Evolutionary conservation across 371 early-diverging fungal species (phyloP), one percentile per base, ranked within the genome.

Genomic region (Coemansia sp.): DNA sequence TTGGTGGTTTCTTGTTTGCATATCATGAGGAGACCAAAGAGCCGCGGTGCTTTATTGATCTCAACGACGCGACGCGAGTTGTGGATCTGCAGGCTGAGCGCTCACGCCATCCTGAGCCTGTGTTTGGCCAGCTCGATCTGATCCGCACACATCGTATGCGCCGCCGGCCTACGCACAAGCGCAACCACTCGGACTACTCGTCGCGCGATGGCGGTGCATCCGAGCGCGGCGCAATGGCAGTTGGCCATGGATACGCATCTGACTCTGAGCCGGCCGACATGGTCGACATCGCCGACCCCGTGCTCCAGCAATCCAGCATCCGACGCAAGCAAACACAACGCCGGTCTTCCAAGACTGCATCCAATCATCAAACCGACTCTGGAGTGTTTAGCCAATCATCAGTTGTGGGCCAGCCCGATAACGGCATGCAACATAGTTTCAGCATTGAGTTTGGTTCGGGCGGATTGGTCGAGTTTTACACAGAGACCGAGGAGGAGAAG

Each of bases 1-100:
- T 80, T 18, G 82, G 82, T 57, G 79, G 82, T 1, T 82, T 80
- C 58, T 61, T 82, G 55, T 68, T 82, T 53, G 82, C 82, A 0
- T 82, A 79, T 69, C 79, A 82, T 18, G 78, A 75, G 65, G 77
- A 74, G 44, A 64, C 72, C 33, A 61, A 63, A 23, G 70, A 68
- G 58, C 73, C 81, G 33, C 62, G 77, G 7, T 71, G 77, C 61
- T 72, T 82, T 9, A 72, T 82, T 4, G 82, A 82, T 30, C 59
- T 82, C 3, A 79, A 72, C 55, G 73, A 73, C 18, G 82, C 82
- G 6, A 69, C 64, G 3, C 68, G 72, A 1, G 64, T 82, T 21
- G 59, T 82, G 7, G 82, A 79, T 40, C 57, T 70, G 20, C 54
- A 71, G 30, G 33, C 55, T 0, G 60, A 63, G 23, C 58, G 53